phyloP scores from a whole-genome alignment of 2,329 filamentous ascomycete genomes.

The Boeremia lycopersici region DNA sequence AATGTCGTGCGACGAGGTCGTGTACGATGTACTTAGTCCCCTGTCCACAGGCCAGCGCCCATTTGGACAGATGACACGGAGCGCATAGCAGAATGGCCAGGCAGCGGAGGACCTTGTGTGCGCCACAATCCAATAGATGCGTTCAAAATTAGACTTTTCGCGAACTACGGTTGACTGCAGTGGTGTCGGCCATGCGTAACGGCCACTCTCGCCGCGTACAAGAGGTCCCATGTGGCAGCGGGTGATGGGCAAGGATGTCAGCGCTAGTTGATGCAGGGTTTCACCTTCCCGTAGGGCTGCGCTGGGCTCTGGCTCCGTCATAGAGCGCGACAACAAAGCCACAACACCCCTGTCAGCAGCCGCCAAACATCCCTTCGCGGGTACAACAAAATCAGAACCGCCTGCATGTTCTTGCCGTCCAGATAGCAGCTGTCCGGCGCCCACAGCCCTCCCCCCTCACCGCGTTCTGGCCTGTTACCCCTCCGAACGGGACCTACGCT shows the following conservation, averaged over 20 bases:
- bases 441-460: conserved; percentile 29
- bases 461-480: conserved; percentile 62
- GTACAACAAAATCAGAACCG: conserved; percentile 19
- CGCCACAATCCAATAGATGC: too few species aligned
- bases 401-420: conserved; percentile 39
- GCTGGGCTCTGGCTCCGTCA: conserved; percentile 9
- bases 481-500: conserved; percentile 63
- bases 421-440: conserved; percentile 42
- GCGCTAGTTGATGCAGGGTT: conserved; percentile 18
- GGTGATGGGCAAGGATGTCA: conserved; percentile 7
- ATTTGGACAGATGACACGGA: too few species aligned
- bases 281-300: conserved; percentile 8
- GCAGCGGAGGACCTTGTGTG: too few species aligned
- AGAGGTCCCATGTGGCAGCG: conserved; percentile 11
- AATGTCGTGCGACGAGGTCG: neutral
- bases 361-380: conserved; percentile 12
- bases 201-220: neutral
- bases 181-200: too few species aligned
- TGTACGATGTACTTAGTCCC: neutral
- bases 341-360: conserved; percentile 18
- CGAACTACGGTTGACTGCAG: too few species aligned
- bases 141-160: too few species aligned
- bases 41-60: too few species aligned
- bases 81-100: too few species aligned
- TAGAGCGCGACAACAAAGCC: conserved; percentile 31